Evolutionary conservation across 257 asterid species (phyloP), one percentile per base, ranked within the genome.

Genomic region (Przewalskia tangutica): DNA sequence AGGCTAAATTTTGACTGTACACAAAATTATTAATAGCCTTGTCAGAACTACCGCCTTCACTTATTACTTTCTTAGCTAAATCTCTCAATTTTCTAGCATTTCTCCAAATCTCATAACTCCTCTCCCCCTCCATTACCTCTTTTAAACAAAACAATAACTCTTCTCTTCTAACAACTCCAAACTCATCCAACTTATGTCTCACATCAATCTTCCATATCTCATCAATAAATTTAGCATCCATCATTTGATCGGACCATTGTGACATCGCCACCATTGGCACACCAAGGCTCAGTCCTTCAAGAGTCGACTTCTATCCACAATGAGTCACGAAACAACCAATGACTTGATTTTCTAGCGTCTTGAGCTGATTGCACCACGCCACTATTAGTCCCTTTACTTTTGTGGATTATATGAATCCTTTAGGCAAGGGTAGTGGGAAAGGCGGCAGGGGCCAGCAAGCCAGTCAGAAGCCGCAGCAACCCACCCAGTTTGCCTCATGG

Each of bases 321-420:
- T 92, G 94, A 14, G 92, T 91, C 48, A 92, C 89, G 7, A 93
- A 93, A 8, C 93, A 91, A 3, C 95, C 94, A 0, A 91, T 36
- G 6, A 93, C 90, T 0, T 84, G 90, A 8, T 88, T 89, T 0
- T 89, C 85, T 76, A 91, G 76, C 82, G 82, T 75, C 80, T 91
- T 91, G 0, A 93, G 92, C 80, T 91, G 97, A 17, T 91, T 89
- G 80, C 97, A 91, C 94, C 97, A 93, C 4, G 93, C 59, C 20
- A 91, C 90, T 18, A 93, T 77, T 34, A 90, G 79, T 0, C 93
- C 94, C 70, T 85, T 87, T 0, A 82, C 89, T 8, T 66, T 3
- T 13, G 81, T 40, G 6, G 84, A 81, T 4, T 87, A 83, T 0
- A 36, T 3, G 85, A 90, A 91, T 20, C 70, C 78, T 0, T 82